Conservation (phyloP, 331 rosid genomes). For the Rhamnella rubrinervis region DNA sequence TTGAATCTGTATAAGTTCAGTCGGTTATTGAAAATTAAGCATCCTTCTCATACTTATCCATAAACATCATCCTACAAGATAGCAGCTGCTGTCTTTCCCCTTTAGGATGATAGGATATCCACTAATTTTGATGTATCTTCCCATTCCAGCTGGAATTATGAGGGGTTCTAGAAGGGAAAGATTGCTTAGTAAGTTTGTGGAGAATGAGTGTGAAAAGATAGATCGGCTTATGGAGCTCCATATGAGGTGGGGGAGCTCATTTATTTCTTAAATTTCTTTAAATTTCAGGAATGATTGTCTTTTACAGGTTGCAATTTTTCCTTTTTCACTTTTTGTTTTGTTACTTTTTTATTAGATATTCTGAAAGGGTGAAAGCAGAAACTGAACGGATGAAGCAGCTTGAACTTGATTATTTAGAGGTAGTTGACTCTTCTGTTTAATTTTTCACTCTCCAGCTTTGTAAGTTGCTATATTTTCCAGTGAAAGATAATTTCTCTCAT, state of each 20-base stretch:
- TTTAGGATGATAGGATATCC: background rate
- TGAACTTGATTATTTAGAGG: conserved; percentile 90
- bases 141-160: conserved; percentile 76
- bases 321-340: conserved; percentile 11
- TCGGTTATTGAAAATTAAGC: too few species aligned
- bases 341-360: conserved; percentile 48
- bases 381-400: conserved; percentile 61
- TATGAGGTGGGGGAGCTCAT: conserved; percentile 56
- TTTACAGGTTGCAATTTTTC: conserved; percentile 12
- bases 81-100: too few species aligned
- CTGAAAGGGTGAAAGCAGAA: conserved; percentile 80
- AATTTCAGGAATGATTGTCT: background rate
- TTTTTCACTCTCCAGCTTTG: conserved; percentile 12
- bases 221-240: conserved; percentile 95
- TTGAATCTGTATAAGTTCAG: too few species aligned
- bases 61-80: background rate
- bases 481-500: conserved; percentile 9
- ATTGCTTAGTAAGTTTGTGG: conserved; percentile 85
- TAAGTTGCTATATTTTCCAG: conserved; percentile 1
- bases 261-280: conserved; percentile 11
- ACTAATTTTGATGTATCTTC: conserved; percentile 20
- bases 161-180: conserved; percentile 96
- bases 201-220: conserved; percentile 90
- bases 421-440: conserved; percentile 20
- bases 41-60: too few species aligned